phyloP scores from a whole-genome alignment of 2,329 filamentous ascomycete species.

The Hypoxylon sp. region DNA sequence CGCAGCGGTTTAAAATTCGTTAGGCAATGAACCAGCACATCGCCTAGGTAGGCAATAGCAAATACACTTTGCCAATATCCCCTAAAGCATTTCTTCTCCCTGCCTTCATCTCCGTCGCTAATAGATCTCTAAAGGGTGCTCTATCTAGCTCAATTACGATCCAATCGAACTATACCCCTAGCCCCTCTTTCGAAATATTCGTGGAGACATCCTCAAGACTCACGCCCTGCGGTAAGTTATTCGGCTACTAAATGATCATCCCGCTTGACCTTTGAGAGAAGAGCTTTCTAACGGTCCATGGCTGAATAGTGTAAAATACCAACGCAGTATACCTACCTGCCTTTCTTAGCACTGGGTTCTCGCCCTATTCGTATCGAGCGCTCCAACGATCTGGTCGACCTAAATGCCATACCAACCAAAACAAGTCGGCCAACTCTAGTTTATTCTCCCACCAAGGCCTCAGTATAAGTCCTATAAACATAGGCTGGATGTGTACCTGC shows the following conservation, averaged over 20 bases:
- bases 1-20: not conserved
- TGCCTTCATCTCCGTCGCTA: not conserved
- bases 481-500: too few relatives aligned
- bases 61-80: not conserved
- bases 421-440: too few relatives aligned
- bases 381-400: too few relatives aligned
- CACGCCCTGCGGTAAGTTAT: not conserved
- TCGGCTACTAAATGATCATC: not conserved
- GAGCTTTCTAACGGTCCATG: not conserved
- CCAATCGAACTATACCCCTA: too few relatives aligned
- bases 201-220: too few relatives aligned
- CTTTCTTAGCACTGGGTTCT: too few relatives aligned
- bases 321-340: not conserved
- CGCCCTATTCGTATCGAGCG: too few relatives aligned
- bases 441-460: too few relatives aligned
- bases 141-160: not conserved
- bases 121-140: not conserved
- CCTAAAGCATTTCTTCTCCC: not conserved
- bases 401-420: too few relatives aligned
- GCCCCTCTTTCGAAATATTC: too few relatives aligned
- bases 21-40: not conserved
- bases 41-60: not conserved
- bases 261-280: not conserved
- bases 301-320: not conserved
- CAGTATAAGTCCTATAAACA: too few relatives aligned